phyloP scores from a whole-genome alignment of 2,329 filamentous ascomycete genomes.

The Fusarium temperatum region DNA sequence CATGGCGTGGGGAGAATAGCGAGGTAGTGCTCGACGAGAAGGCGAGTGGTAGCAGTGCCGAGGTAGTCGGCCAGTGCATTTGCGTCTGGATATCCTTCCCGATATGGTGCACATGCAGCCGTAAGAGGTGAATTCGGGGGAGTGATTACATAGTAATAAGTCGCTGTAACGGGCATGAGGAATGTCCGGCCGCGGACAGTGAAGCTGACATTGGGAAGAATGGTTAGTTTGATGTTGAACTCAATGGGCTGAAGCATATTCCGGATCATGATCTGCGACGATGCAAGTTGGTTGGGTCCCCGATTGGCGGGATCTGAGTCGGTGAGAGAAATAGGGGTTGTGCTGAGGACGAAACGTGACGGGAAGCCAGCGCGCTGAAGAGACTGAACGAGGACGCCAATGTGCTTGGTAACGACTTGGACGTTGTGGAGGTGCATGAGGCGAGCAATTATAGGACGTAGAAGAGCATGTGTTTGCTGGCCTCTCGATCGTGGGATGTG shows the following conservation, averaged over 20 bases:
- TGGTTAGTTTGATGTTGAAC: constrained; percentile 54
- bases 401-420: constrained; percentile 50
- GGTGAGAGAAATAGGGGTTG: constrained; percentile 46
- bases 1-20: constrained; percentile 39
- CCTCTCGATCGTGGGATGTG: constrained; percentile 50
- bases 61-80: constrained; percentile 58
- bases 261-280: constrained; percentile 57
- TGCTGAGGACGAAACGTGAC: constrained; percentile 54
- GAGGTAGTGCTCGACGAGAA: constrained; percentile 50
- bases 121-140: constrained; percentile 50
- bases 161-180: constrained; percentile 55
- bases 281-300: constrained; percentile 50
- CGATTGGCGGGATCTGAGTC: constrained; percentile 41
- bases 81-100: constrained; percentile 56
- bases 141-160: constrained; percentile 55
- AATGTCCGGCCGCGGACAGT: constrained; percentile 57
- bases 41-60: constrained; percentile 52
- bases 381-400: constrained; percentile 54
- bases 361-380: constrained; percentile 58
- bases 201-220: constrained; percentile 55
- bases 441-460: constrained; percentile 62
- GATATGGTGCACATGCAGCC: constrained; percentile 53
- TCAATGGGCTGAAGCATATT: constrained; percentile 54
- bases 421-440: constrained; percentile 56
- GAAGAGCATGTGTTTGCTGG: constrained; percentile 57